Conservation (phyloP, 1,284 basidiomycete species). For the Omphalotus olearius region DNA sequence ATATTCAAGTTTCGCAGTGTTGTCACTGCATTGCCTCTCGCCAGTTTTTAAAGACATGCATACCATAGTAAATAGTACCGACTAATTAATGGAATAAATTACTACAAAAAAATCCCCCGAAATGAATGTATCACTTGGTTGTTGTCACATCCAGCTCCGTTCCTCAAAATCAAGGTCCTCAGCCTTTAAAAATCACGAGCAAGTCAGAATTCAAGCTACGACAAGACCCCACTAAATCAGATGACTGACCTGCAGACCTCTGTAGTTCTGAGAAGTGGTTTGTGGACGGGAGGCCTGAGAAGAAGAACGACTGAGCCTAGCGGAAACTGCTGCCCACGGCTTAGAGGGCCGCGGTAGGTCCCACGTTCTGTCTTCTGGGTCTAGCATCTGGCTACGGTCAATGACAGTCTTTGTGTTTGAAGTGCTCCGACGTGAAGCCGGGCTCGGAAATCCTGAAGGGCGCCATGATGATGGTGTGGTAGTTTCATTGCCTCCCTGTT, state of each 20-base stretch:
- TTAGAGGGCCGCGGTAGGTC: slow-evolving; percentile 14
- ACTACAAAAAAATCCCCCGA: too few relatives aligned
- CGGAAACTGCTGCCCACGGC: slow-evolving; percentile 3
- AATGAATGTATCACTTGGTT: background rate
- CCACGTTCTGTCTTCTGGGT: slow-evolving; percentile 35
- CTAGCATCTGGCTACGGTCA: slow-evolving; percentile 26
- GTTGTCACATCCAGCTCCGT: slow-evolving; percentile 1
- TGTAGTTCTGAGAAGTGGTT: slow-evolving; percentile 10
- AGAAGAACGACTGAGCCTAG: slow-evolving; percentile 5
- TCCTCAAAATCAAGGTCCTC: slow-evolving; percentile 1
- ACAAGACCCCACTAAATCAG: background rate
- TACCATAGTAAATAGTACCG: too few relatives aligned
- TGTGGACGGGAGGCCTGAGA: slow-evolving; percentile 12
- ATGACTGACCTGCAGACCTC: slow-evolving; percentile 11
- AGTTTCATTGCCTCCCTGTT: slow-evolving; percentile 1
- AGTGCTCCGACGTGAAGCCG: background rate
- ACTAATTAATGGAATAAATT: too few relatives aligned
- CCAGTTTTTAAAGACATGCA: too few relatives aligned
- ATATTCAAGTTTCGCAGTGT: too few relatives aligned
- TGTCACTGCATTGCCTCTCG: too few relatives aligned
- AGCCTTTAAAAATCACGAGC: background rate
- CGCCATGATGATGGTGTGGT: background rate
- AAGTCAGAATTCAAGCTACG: background rate
- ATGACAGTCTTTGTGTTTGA: background rate
- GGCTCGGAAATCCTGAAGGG: background rate